A percentile compares a stretch with the other conserved stretches of the same genome.
Evolutionary conservation across 768 basidiomycete species (phyloP).

Genomic region (Coprinopsis sp.): DNA sequence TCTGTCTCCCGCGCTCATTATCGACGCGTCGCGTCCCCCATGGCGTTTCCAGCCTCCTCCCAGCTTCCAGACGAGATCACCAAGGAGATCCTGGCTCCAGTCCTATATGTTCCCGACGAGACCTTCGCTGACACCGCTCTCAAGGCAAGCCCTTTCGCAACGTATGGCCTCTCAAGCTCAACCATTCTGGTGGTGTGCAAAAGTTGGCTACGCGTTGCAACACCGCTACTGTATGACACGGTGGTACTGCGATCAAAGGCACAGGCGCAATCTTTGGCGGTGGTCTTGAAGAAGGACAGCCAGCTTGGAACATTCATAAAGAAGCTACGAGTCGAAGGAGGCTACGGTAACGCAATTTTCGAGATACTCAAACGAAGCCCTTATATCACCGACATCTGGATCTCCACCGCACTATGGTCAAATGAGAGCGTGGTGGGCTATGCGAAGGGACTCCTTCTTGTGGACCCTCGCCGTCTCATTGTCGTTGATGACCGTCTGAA

Average conservation of each 20-base stretch:
- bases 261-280: slow-evolving; percentile 20
- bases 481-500: neutral
- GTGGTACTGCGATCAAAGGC: slow-evolving; percentile 22
- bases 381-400: slow-evolving; percentile 1
- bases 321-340: slow-evolving; percentile 21
- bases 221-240: slow-evolving; percentile 20
- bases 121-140: slow-evolving; percentile 12
- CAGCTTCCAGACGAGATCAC: slow-evolving; percentile 20
- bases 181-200: slow-evolving; percentile 20
- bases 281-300: slow-evolving; percentile 10
- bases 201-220: slow-evolving; percentile 23
- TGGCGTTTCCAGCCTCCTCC: too few relatives aligned
- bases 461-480: neutral
- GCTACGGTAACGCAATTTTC: slow-evolving; percentile 9
- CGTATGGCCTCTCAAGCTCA: slow-evolving; percentile 12
- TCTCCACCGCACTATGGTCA: slow-evolving; percentile 1
- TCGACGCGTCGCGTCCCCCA: too few relatives aligned
- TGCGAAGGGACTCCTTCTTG: neutral
- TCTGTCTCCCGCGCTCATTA: too few relatives aligned
- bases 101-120: slow-evolving; percentile 16
- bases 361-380: neutral
- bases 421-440: slow-evolving; percentile 1
- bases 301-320: slow-evolving; percentile 17
- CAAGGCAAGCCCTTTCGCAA: slow-evolving; percentile 12
- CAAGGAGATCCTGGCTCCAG: slow-evolving; percentile 18